Evolutionary conservation across 2,329 filamentous ascomycete genomes (phyloP), one percentile per base, ranked within the genome.

Genomic region (Purpureocillium takamizusanense): DNA sequence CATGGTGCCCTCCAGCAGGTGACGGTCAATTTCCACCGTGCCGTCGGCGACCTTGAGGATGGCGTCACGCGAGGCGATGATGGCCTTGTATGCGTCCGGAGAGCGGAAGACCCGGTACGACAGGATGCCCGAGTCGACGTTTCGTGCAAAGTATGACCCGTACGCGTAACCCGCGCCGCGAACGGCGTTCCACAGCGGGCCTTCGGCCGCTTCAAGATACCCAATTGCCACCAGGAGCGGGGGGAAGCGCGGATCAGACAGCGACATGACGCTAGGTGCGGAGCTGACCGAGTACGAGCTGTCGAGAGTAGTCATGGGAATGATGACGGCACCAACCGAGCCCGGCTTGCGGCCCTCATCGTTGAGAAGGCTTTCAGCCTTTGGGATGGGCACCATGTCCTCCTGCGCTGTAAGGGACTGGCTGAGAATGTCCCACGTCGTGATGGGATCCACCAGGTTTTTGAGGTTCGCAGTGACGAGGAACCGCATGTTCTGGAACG

Each of bases 91-190:
- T 0, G 83, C 82, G 47, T 95, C 87, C 0, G 92, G 90, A 0
- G 87, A 94, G 18, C 90, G 83, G 66, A 94, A 95, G 31, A 97
- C 82, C 39, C 80, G 78, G 64, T 94, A 94, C 44, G 86, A 81
- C 37, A 95, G 66, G 36, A 85, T 77, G 3, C 90, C 92, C 2
- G 78, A 80, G 52, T 92, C 86, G 21, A 86, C 66, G 53, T 86
- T 83, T 33, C 84, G 81, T 33, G 73, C 73, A 54, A 97, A 94
- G 51, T 75, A 78, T 1, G 84, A 82, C 38, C 89, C 89, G 55
- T 98, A 98, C 1, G 92, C 92, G 37, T 97, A 79, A 33, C 92
- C 92, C 32, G 86, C 92, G 40, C 92, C 92, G 34, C 92, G 86
- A 35, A 97, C 85, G 1, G 87, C 86, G 46, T 83, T 83, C 90